Evolutionary conservation across 192 early-diverging fungal species (phyloP).

Genomic region (Coemansia brasiliensis): DNA sequence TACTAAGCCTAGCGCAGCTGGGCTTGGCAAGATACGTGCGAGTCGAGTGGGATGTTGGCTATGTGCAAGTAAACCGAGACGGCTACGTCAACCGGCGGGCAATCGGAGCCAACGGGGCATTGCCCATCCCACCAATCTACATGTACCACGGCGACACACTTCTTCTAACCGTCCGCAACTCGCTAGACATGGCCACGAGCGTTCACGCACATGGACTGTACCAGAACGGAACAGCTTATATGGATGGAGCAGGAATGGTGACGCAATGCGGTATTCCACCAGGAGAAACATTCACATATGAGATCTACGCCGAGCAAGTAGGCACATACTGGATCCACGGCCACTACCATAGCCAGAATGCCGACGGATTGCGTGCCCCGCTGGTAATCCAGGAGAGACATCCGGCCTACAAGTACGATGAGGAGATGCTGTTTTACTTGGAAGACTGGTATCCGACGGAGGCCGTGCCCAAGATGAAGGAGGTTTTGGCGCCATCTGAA

Average conservation of each 20-base stretch:
- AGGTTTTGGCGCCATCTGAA: slow-evolving; percentile 42
- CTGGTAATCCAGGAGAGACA: slow-evolving; percentile 59
- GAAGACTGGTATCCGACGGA: slow-evolving; percentile 66
- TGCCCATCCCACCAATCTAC: slow-evolving; percentile 49
- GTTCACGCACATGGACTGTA: slow-evolving; percentile 77
- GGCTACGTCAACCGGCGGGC: slow-evolving; percentile 57
- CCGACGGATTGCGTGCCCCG: slow-evolving; percentile 74
- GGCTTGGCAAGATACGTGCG: neutral
- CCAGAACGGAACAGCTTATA: slow-evolving; percentile 62
- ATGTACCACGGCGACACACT: slow-evolving; percentile 26
- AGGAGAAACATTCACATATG: slow-evolving; percentile 63
- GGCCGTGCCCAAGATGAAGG: slow-evolving; percentile 25
- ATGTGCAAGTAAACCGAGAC: slow-evolving; percentile 61
- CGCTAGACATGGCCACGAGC: slow-evolving; percentile 57
- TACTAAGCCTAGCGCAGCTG: neutral
- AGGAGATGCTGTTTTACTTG: slow-evolving; percentile 59
- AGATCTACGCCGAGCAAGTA: slow-evolving; percentile 49
- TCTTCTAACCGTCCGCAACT: slow-evolving; percentile 33
- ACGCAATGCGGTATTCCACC: slow-evolving; percentile 75
- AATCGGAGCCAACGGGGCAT: slow-evolving; percentile 62
- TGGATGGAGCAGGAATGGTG: slow-evolving; percentile 66
- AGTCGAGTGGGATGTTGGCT: slow-evolving; percentile 63
- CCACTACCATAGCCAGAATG: slow-evolving; percentile 66
- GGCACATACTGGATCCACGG: slow-evolving; percentile 83
- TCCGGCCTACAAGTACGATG: slow-evolving; percentile 56